Conservation (phyloP, 495 filamentous ascomycete species). For the Neurospora sp. region DNA sequence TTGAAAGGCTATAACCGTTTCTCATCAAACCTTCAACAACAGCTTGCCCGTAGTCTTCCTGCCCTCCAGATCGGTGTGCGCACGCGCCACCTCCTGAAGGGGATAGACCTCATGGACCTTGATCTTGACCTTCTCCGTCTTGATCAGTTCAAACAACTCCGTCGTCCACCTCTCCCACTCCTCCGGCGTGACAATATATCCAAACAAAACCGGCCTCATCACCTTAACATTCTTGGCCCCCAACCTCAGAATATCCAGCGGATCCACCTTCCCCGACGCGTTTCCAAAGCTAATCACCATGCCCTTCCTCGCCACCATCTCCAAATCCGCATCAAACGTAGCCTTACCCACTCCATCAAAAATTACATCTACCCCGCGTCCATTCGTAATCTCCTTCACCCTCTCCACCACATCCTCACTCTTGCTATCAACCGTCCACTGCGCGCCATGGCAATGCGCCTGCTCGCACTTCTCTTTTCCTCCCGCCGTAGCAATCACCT, state of each 20-base stretch:
- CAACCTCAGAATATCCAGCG: constrained; percentile 58
- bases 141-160: constrained; percentile 66
- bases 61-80: constrained; percentile 74
- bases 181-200: constrained; percentile 65
- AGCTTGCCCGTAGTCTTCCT: constrained; percentile 80
- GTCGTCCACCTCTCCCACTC: constrained; percentile 63
- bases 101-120: constrained; percentile 75
- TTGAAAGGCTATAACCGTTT: not conserved
- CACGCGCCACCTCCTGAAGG: constrained; percentile 63
- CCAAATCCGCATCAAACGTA: constrained; percentile 78
- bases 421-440: constrained; percentile 62
- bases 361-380: constrained; percentile 64
- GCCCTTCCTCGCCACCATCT: constrained; percentile 71
- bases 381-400: constrained; percentile 61
- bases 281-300: constrained; percentile 83
- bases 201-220: constrained; percentile 61
- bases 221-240: constrained; percentile 73
- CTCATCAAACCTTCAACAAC: constrained; percentile 33
- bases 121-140: constrained; percentile 57
- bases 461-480: constrained; percentile 61
- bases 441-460: constrained; percentile 58
- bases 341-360: constrained; percentile 85
- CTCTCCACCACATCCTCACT: constrained; percentile 53
- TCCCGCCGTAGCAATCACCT: constrained; percentile 74
- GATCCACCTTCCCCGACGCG: constrained; percentile 68